phyloP scores from a whole-genome alignment of 345 rosid species.

The Citrus unshiu region DNA sequence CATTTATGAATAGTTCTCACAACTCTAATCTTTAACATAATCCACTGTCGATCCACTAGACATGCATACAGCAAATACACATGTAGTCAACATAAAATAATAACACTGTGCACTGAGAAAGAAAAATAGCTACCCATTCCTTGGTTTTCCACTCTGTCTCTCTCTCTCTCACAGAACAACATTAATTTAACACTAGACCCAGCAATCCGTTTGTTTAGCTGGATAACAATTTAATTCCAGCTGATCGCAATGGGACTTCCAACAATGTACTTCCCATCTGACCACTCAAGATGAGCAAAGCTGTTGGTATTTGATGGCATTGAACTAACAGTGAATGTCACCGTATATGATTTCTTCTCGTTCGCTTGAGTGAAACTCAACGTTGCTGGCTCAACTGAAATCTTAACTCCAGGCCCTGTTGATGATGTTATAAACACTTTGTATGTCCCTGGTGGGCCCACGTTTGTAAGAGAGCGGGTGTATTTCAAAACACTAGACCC shows the following conservation, averaged over 20 bases:
- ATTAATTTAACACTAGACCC: conserved; percentile 16
- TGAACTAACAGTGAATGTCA: conserved; percentile 52
- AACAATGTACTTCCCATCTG: conserved; percentile 68
- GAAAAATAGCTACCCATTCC: conserved; percentile 9
- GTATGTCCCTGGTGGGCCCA: conserved; percentile 61
- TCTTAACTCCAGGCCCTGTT: conserved; percentile 41
- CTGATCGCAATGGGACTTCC: conserved; percentile 79
- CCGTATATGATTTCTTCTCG: conserved; percentile 71
- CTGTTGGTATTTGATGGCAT: conserved; percentile 35
- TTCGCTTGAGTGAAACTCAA: conserved; percentile 49
- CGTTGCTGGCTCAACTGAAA: conserved; percentile 55
- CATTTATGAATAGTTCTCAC: background rate
- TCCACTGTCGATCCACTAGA: background rate
- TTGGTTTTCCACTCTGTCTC: background rate
- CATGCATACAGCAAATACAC: background rate
- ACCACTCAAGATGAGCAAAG: conserved; percentile 69
- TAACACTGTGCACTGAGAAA: conserved; percentile 15
- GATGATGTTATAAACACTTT: conserved; percentile 40
- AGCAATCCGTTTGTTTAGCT: conserved; percentile 5
- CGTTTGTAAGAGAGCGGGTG: conserved; percentile 71
- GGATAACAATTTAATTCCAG: conserved; percentile 38
- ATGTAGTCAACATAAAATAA: background rate
- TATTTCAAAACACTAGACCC: conserved; percentile 37
- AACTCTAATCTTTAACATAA: background rate
- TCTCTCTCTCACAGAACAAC: conserved; percentile 15